These are phyloP conservation scores for Plasmodium inui DNA, from an alignment of 169 alveolate species.

Conservation along the genomic window DNA sequence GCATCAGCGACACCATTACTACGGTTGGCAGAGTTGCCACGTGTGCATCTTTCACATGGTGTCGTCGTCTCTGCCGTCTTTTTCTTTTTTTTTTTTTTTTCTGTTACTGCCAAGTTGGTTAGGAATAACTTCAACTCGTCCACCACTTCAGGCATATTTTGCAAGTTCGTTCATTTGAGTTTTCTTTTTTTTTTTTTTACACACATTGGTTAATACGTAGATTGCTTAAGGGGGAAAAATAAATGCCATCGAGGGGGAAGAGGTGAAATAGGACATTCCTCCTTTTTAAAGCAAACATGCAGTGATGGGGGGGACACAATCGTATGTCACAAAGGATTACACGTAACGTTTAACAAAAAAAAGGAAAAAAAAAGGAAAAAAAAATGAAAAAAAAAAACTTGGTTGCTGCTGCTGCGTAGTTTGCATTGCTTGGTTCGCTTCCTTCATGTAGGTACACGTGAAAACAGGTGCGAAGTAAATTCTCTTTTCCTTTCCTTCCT, in stretches of 20 bases:
- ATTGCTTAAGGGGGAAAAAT: not conserved
- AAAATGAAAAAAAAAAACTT: not conserved
- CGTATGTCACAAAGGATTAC: not conserved
- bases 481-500: not conserved
- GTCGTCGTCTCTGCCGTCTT: not conserved
- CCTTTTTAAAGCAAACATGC: not conserved
- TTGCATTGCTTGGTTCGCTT: not conserved
- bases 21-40: not conserved
- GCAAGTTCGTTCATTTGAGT: not conserved
- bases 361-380: not conserved
- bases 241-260: not conserved
- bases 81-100: not conserved
- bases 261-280: not conserved
- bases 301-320: not conserved
- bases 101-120: conserved; percentile 29
- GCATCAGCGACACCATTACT: not conserved
- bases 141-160: conserved; percentile 51
- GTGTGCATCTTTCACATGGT: not conserved
- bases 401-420: not conserved
- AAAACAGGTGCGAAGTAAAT: not conserved
- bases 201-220: not conserved
- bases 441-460: not conserved
- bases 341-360: not conserved
- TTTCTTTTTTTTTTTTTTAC: not conserved
- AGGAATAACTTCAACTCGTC: conserved; percentile 63